phyloP scores from a whole-genome alignment of 2,329 filamentous ascomycete genomes.

The Phyllosticta citrichinensis region DNA sequence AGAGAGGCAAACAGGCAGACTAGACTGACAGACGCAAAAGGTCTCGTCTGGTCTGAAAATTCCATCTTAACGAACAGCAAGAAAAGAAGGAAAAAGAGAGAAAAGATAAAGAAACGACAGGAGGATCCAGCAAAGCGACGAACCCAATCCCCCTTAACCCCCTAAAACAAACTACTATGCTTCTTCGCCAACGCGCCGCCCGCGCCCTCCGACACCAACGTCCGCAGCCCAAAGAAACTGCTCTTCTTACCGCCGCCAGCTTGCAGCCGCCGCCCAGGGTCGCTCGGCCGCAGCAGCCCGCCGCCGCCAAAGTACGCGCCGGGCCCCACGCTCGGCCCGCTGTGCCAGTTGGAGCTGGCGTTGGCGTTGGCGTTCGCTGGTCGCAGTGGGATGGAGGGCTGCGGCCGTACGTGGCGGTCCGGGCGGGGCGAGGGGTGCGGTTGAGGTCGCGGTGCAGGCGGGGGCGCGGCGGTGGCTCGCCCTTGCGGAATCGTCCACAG shows the following conservation, averaged over 20 bases:
- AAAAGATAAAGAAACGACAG: neutral
- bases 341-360: constrained; percentile 15
- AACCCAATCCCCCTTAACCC: neutral
- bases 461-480: neutral
- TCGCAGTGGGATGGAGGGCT: constrained; percentile 12
- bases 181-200: constrained; percentile 28
- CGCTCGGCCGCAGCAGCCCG: constrained; percentile 18
- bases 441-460: neutral
- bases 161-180: constrained; percentile 33
- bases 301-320: constrained; percentile 27
- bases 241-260: constrained; percentile 23
- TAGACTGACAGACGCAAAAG: too few relatives aligned
- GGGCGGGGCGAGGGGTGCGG: neutral
- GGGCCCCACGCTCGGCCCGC: constrained; percentile 16
- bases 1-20: too few relatives aligned
- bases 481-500: neutral
- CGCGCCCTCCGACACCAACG: constrained; percentile 17
- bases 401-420: constrained; percentile 9
- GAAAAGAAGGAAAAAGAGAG: neutral
- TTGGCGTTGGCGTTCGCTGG: neutral
- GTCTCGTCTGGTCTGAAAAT: too few relatives aligned
- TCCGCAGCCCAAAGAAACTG: constrained; percentile 28
- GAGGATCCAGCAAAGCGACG: too few relatives aligned
- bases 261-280: constrained; percentile 19
- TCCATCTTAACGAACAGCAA: too few relatives aligned